phyloP scores from a whole-genome alignment of 257 asterid genomes.

The Solanum chiquidenum region DNA sequence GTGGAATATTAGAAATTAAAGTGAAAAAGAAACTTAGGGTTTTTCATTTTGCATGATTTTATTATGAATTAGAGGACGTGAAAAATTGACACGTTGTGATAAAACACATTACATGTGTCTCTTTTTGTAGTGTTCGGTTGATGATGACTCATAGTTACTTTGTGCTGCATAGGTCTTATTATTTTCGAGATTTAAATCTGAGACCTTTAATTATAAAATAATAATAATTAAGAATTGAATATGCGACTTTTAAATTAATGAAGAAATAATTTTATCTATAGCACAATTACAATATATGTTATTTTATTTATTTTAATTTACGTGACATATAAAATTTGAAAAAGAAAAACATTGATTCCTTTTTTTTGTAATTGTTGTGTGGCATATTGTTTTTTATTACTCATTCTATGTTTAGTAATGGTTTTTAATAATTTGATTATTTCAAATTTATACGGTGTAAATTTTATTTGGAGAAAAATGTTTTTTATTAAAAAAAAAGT shows the following conservation, averaged over 20 bases:
- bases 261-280: too few relatives aligned
- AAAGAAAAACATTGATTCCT: not conserved
- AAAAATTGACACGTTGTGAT: not conserved
- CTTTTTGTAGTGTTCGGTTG: not conserved
- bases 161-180: accelerated
- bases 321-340: not conserved
- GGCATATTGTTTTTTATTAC: too few relatives aligned
- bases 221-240: too few relatives aligned
- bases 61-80: not conserved
- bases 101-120: not conserved
- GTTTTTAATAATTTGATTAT: too few relatives aligned
- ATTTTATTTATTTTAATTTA: too few relatives aligned
- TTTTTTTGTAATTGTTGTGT: too few relatives aligned
- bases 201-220: too few relatives aligned
- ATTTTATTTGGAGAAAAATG: too few relatives aligned
- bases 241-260: accelerated
- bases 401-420: too few relatives aligned
- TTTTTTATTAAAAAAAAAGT: too few relatives aligned
- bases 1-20: not conserved
- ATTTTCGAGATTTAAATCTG: accelerated
- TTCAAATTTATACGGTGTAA: too few relatives aligned
- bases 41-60: not conserved
- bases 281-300: too few relatives aligned
- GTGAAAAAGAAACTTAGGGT: not conserved
- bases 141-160: not conserved